Evolutionary conservation across 2,329 filamentous ascomycete species (phyloP), one percentile per base, ranked within the genome.

Genomic region (Bipolaris sorokiniana): DNA sequence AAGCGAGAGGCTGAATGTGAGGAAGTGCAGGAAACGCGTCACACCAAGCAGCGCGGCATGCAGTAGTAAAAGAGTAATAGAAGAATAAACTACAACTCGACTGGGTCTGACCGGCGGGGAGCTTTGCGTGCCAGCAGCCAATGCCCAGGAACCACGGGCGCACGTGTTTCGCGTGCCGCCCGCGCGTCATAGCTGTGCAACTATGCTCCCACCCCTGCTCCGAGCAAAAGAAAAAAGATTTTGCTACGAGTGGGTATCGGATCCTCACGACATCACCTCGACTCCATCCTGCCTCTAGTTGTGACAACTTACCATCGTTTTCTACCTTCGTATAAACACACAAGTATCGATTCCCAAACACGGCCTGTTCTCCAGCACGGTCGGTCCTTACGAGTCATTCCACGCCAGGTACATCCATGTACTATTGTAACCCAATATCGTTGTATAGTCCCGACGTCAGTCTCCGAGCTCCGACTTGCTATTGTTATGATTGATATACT

Each of bases 21-120:
- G 10, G 22, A 45, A 31, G 41, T 37, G 42, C 20, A 37, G n/a
- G 37, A 48, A 54, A 42, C 47, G 40, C 41, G 48, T 51, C 46
- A 28, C 52, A 56, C 51, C 47, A 58, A 48, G 52, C 61, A 54
- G 56, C 53, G 52, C 55, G 37, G 49, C 58, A 15, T 42, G 51
- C 37, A 42, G 52, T 41, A 59, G 47, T 42, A 42, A 34, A 28
- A 18, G 33, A 31, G 10, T 11, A 31, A 11, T 31, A 31, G 28
- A 31, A 13, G 28, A 31, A 31, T 31, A 31, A 31, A 31, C 10
- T 31, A 31, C 28, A 45, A 38, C 37, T 40, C 22, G 54, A 36
- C 49, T 54, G 44, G 38, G 54, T 41, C 46, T 49, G 42, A 50
- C 50, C 45, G 50, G 54, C 47, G 54, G 45, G 56, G 51, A 58